Base-by-base conservation (phyloP, 768 basidiomycete genomes). In the Neoboletus brunneissimus region DNA sequence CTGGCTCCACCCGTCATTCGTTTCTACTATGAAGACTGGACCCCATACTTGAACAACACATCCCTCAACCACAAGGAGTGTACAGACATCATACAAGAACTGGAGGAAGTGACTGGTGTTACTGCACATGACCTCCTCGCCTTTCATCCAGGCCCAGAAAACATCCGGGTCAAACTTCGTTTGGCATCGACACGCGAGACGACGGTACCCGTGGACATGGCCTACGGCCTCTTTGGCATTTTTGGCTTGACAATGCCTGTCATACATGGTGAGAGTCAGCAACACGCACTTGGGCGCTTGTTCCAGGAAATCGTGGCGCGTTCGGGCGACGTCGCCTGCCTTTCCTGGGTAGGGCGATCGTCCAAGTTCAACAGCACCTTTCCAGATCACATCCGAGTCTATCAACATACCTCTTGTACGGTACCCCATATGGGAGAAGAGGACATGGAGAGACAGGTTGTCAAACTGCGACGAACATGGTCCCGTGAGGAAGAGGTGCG, bases 131-230 rank as follows among this genome's bases (percentile, higher is more conserved):
- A 60, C 15, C 54, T 67, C 42, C 52, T 64, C 13, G 5, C 27
- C 6, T 57, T 67, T 34, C 45, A 15, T 16, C 65, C 65, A 1
- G 58, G 62, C 4, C 40, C 13, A 2, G 48, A 62, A 27, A 40
- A 62, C 4, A 35, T 56, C 22, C 34, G 37, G 6, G 45, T 59
- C 34, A 66, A 66, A n/a, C 57, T 66, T 46, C 59, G 44, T 25
- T 49, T 67, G 13, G 62, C 65, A 16, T 66, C 65, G 25, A 62
- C 57, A 4, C 59, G 65, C 27, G 56, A 64, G 37, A 67, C 65
- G 22, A 67, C 52, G 12, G 42, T 44, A 1, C 54, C 51, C 0
- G 65, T 41, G 10, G 65, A 66, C 42, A 62, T 59, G 62, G 65
- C 65, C 4, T 66, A 66, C 10, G 49, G 59, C 10, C 56, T 66